Base-by-base conservation (phyloP, 1,284 basidiomycete genomes). In the Moesziomyces aphidis region DNA sequence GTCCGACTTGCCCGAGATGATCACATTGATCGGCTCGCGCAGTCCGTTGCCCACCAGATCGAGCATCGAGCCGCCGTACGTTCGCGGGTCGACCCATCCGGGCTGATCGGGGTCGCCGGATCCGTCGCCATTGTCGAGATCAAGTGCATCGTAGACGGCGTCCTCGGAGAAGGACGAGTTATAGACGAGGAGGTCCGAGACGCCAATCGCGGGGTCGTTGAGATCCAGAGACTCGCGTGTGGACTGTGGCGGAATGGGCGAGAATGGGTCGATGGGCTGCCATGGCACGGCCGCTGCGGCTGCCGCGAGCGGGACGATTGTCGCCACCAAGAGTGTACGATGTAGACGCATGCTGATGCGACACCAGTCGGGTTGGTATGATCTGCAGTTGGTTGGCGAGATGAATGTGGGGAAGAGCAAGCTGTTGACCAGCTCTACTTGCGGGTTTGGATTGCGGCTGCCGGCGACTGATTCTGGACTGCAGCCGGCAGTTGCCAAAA, bases 11-110 rank as follows among this genome's bases (percentile, higher is more conserved):
- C 88, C 91, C n/a, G 92, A 91, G 34, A 97, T 86, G 81, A 97
- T 93, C 59, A 89, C 88, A 77, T 98, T 97, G 61, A 97, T 86
- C 4, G 95, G 95, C 86, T 97, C 95, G 45, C 93, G 92, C 57
- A 92, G 89, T 9, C 93, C 92, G 90, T 21, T 93, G 91, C 39
- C 86, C 82, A 57, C 89, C 86, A 24, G 54, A 51, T 83, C 81
- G 46, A 83, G 68, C 80, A 82, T 82, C 43, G 74, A 78, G 1
- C 81, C 81, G 11, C 69, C 69, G 15, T 74, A 47, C 22, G 52
- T 51, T 9, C 68, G 59, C 2, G 81, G 81, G 26, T 77, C 66
- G 39, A 73, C 49, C 81, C 81, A 83, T 2, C 81, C 68, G 0
- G 62, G 64, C 5, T 59, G 45, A 8, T 74, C 61, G 0, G 77